A percentile compares a stretch with the other conserved stretches of the same genome.
phyloP scores from a whole-genome alignment of 352 stramenopile genomes.

The Thalassiosira ordinaria region DNA sequence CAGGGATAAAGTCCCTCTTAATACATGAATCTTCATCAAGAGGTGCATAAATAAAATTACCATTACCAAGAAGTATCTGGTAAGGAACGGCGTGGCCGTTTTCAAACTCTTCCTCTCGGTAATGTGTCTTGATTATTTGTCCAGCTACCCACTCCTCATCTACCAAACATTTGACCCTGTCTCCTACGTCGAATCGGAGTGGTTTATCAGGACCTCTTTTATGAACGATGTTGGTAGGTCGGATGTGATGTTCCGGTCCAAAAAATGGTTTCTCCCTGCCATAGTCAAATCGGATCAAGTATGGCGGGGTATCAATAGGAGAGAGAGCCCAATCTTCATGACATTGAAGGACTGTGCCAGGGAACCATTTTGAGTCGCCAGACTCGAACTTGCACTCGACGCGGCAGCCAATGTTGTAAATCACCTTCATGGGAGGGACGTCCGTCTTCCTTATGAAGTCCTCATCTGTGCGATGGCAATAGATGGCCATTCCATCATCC shows the following conservation, averaged over 20 bases:
- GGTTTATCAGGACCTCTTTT: background rate
- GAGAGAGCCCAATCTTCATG: background rate
- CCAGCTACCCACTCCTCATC: constrained; percentile 2
- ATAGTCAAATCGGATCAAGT: constrained; percentile 24
- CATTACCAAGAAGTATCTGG: background rate
- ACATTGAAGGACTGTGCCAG: constrained; percentile 13
- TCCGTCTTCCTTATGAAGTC: background rate
- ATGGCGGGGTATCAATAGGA: constrained; percentile 9
- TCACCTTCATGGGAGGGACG: constrained; percentile 3
- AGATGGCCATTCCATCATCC: constrained; percentile 19
- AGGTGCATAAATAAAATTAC: background rate
- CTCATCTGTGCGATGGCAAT: constrained; percentile 7
- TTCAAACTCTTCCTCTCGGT: constrained; percentile 13
- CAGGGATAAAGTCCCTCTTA: constrained; percentile 54
- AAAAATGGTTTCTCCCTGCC: constrained; percentile 15
- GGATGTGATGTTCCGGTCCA: constrained; percentile 7
- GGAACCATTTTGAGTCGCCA: constrained; percentile 11
- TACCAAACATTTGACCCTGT: constrained; percentile 5
- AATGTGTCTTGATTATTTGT: constrained; percentile 3
- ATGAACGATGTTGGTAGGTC: background rate
- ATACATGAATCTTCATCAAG: constrained; percentile 30
- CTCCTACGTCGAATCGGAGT: constrained; percentile 12
- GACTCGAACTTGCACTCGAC: constrained; percentile 10
- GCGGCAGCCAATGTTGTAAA: constrained; percentile 17
- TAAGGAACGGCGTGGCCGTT: constrained; percentile 10